Base-by-base conservation (phyloP, 768 basidiomycete genomes). In the Coprinopsis sp. region DNA sequence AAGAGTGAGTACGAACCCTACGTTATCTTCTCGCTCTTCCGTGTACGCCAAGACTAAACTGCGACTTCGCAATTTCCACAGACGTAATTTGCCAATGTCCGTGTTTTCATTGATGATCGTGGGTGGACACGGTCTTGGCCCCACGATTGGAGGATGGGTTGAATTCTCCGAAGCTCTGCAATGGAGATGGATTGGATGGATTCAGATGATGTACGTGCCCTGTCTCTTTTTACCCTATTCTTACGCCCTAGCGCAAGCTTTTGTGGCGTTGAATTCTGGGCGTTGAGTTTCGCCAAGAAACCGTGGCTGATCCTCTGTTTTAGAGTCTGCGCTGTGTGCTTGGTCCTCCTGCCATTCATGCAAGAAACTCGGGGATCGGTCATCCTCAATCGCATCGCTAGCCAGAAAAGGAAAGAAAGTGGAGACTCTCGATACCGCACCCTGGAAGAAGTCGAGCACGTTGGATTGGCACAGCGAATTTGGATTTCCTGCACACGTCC, bases 111-210 rank as follows among this genome's bases (percentile, higher is more conserved):
- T 81, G 4, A 66, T 71, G 0, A 84, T 81, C 0, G 57, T 89
- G 8, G 72, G 71, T 2, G 81, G 78, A 0, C 78, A 76, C 0
- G 84, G 81, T 1, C 30, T 89, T 1, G 87, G 81, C 2, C 81
- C 87, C 1, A 58, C 84, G 0, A 58, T 74, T 3, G 77, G 79
- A 18, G 82, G 81, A 13, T 87, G 79, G 79, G 70, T 86, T 14
- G 82, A 87, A 56, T 71, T 76, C 50, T 76, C 79, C 48, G 57
- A 66, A 0, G 64, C 64, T 18, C 59, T 90, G 1, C 71, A 72
- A 51, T 91, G 89, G 87, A 69, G 86, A 22, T 90, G 88, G 86
- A 87, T 92, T 19, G 79, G 88, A 56, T 91, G 87, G 88, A 73
- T 87, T 6, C 79, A 82, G 52, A 69, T 81, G 56, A 85, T 83